Base-by-base conservation (phyloP, 129 eudicot genomes). In the Flaveria ramosissima region DNA sequence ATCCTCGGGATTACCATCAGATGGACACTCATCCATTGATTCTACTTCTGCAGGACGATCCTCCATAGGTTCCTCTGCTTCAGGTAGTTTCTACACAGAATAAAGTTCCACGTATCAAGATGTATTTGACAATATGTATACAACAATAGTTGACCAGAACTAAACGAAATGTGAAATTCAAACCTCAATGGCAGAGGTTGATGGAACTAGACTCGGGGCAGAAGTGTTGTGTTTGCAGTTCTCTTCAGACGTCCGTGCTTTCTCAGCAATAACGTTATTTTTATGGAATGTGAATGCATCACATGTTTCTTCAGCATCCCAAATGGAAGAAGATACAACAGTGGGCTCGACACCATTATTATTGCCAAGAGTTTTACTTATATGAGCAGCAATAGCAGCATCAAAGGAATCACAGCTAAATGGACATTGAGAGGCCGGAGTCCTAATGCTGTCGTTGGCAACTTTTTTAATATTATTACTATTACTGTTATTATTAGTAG, bases 331-430 rank as follows among this genome's bases (percentile, higher is more conserved):
- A 9, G 51, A 66, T 17, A 53, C 62, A 30, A 77, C 79, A 20
- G 79, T 86, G 30, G 81, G 73, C 64, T 82, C 83, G 20, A 46
- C 79, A 71, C 61, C 70, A 67, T 76, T 42, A 81, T 71, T 88
- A 17, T 78, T 74, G 63, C 56, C 39, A 74, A 83, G 79, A 78
- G 86, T 82, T 71, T 84, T 90, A 70, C 57, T 56, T 65, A 90
- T 85, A 65, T 88, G 96, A 68, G 98, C 98, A 82, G 98, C 98
- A 84, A 93, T 90, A 57, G 98, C 98, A 74, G 95, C 97, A 78
- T 93, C 98, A 76, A 93, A 93, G 16, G 98, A 93, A 83, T 93
- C 98, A 42, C 95, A 88, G 50, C 83, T 83, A 79, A 90, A 90
- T 20, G 97, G 77, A 76, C 69, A 81, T 30, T 82, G 84, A 71